Evolutionary conservation across 441 rosid genomes (phyloP), one percentile per base, ranked within the genome.

Genomic region (Adansonia gregorii): DNA sequence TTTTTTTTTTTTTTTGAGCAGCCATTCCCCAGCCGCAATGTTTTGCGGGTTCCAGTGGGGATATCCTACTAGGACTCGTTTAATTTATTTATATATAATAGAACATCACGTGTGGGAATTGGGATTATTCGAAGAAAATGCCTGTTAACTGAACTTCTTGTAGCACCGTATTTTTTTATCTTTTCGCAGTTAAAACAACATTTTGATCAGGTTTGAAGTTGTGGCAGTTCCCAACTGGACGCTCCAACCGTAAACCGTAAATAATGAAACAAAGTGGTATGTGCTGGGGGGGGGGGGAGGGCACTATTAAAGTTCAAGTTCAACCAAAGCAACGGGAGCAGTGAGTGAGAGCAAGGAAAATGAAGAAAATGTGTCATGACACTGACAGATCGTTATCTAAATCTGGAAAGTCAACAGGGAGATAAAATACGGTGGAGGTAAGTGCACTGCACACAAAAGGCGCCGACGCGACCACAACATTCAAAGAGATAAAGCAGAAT

Each of bases 41-140:
- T 9, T 12, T 45, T 67, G 71, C 19, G 71, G 71, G 71, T 67
- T 67, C 71, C 71, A 67, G 51, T 8, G 9, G 15, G 27, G n/a
- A 31, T 17, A 63, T 63, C 19, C 39, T 12, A 27, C 17, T 4
- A 27, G 0, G 14, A 11, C 15, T 41, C 4, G 39, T 35, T 1
- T 61, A 1, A 24, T 10, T 24, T 6, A 35, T 35, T 35, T 35
- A 35, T 35, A 35, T 41, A 41, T 41, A 41, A 35, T 35, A 60
- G 39, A 64, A 35, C 4, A 31, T 64, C 68, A 64, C 20, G 7
- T 35, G 43, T 12, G 10, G 12, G 31, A 61, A 11, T 60, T 24
- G 11, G 66, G 15, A 60, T 35, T 39, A 24, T 60, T 39, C 27
- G 2, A 41, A 17, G 52, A 19, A 67, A 14, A 12, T 52, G 56